Base-by-base conservation (phyloP, 208 protist species). In the Acanthamoeba quina region DNA sequence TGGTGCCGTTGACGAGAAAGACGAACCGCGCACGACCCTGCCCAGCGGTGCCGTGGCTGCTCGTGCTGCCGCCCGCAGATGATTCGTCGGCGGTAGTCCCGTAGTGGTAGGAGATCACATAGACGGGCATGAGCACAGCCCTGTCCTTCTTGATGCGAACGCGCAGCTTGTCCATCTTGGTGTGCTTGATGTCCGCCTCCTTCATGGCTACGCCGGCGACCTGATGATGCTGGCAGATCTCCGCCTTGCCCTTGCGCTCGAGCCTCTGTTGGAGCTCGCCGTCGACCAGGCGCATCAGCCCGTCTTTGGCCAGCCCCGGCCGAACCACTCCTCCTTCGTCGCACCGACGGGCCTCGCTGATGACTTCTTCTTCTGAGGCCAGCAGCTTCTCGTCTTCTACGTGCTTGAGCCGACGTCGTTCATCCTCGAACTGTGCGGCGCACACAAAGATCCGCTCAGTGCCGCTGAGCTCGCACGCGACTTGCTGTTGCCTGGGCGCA, bases 51-150 rank as follows among this genome's bases (percentile, higher is more conserved):
- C 72, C 24, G 31, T n/a, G n/a, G 72, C 29, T 41, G 37, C 24
- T 31, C 37, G 15, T 49, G n/a, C 44, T 47, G 24, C 10, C 2
- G 31, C 26, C 19, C 44, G 47, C 47, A 3, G 17, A 6, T 68
- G 6, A 9, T 9, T 17, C n/a, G 26, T 17, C 17, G 9, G 62
- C 6, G 10, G 62, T n/a, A 0, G 62, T 11, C 0, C 44, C 76
- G 44, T 58, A 85, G 47, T 21, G 47, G 47, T 85, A 85, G 10
- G 44, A 19, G 76, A 85, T 52, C 17, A 26, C 76, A 24, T 85
- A 85, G 19, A 85, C 9, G 49, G 76, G 76, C 76, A 85, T n/a
- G 13, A 85, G 76, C 15, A 85, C 76, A 17, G n/a, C 6, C n/a
- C 49, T 24, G n/a, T 85, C 76, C 26, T 34, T 24, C n/a, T 85